Percentiles rank a stretch among this genome's conserved stretches.
Evolutionary conservation across 805 yeast genomes (phyloP).

Genomic region (Brettanomyces anomalus): DNA sequence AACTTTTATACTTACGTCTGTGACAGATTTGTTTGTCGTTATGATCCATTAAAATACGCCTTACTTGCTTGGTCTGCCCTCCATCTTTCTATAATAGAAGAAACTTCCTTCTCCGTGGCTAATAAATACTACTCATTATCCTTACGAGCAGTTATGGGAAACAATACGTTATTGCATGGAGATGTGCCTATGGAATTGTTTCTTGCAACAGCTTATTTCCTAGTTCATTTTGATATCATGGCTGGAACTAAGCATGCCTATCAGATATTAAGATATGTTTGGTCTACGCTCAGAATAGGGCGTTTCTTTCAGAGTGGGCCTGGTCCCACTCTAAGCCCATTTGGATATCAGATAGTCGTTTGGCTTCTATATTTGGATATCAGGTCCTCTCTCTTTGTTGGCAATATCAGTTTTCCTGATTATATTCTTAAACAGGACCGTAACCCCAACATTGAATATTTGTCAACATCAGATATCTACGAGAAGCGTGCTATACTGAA

Average conservation of each 20-base stretch:
- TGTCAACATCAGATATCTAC: not conserved
- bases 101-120: not conserved
- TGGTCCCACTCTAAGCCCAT: not conserved
- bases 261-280: constrained; percentile 1
- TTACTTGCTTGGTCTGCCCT: constrained; percentile 2
- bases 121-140: not conserved
- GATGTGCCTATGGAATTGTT: constrained; percentile 1
- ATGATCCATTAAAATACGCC: constrained; percentile 1
- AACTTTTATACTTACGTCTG: constrained; percentile 1
- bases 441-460: constrained; percentile 2
- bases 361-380: constrained; percentile 1
- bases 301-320: not conserved
- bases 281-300: constrained; percentile 2
- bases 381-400: constrained; percentile 1
- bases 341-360: constrained; percentile 1
- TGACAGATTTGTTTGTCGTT: not conserved
- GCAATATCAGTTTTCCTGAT: constrained; percentile 2
- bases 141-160: not conserved
- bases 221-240: constrained; percentile 2
- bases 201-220: constrained; percentile 1
- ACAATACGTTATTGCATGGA: not conserved
- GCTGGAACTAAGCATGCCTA: constrained; percentile 1
- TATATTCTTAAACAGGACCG: not conserved
- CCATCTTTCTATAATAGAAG: not conserved
- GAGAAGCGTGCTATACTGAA: constrained; percentile 1